A percentile compares a stretch with the other conserved stretches of the same genome.
Conservation (phyloP, 768 basidiomycete genomes). For the Leucocoprinus birnbaumii region DNA sequence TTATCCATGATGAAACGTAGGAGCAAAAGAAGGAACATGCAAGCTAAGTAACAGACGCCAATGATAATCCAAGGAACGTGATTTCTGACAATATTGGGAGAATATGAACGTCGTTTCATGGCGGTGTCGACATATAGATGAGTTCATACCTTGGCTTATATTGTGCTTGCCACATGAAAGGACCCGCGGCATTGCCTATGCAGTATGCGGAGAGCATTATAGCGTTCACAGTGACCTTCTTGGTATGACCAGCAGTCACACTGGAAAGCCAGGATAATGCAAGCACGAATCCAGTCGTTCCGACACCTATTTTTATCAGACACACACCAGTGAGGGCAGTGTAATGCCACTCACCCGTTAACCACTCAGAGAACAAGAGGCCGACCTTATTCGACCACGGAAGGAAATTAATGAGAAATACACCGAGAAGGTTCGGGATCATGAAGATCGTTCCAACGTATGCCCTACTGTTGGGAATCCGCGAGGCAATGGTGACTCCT, state of each 20-base stretch:
- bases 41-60: conserved; percentile 54
- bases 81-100: conserved; percentile 39
- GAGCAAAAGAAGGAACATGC: conserved; percentile 41
- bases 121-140: not conserved
- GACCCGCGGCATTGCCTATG: conserved; percentile 63
- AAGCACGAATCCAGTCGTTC: conserved; percentile 57
- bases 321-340: not conserved
- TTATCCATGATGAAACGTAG: conserved; percentile 52
- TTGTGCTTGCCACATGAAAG: conserved; percentile 73
- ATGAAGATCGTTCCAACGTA: conserved; percentile 60
- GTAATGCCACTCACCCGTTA: conserved; percentile 36
- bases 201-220: conserved; percentile 72
- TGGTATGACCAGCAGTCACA: conserved; percentile 72
- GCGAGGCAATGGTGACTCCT: conserved; percentile 57
- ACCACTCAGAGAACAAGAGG: conserved; percentile 54
- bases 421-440: conserved; percentile 63
- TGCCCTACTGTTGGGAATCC: conserved; percentile 55
- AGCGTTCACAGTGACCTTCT: conserved; percentile 67
- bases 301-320: conserved; percentile 31
- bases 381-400: conserved; percentile 68
- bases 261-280: conserved; percentile 61
- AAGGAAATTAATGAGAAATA: conserved; percentile 58
- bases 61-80: conserved; percentile 79
- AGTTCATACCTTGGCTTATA: conserved; percentile 58
- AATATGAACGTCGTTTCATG: not conserved